Evolutionary conservation across 768 basidiomycete genomes (phyloP), one percentile per base, ranked within the genome.

Genomic region (Lepiota venenata): DNA sequence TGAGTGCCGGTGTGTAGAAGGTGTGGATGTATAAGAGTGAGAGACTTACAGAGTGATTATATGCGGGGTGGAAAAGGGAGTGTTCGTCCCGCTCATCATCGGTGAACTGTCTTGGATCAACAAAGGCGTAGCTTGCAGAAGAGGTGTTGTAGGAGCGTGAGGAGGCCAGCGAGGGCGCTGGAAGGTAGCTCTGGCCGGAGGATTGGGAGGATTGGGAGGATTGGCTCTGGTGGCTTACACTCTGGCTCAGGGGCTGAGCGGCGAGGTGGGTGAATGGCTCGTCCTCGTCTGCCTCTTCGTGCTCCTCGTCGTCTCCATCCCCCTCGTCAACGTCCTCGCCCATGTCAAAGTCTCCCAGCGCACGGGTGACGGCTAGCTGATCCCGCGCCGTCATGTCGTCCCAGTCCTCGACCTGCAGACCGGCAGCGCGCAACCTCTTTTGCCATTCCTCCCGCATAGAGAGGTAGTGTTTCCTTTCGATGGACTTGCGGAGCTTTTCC

Each of bases 321-420:
- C 71, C 72, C 38, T 66, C 61, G 16, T 71, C 67, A 41, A 64
- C 25, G 2, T 25, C 25, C 25, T 25, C 25, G 25, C 25, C 25
- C 25, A 25, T 25, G 25, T 25, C 25, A 25, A 25, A 25, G 25
- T 25, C 72, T 4, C 74, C 74, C n/a, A 79, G 64, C 1, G 70
- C 63, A 36, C 63, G 63, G 35, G 66, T 67, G 27, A 75, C 70
- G 10, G 66, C 66, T 16, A 64, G 66, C 52, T 25, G 25, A 5
- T 79, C 78, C 16, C 62, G 66, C 5, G 60, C 56, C 4, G 74
- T 69, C 60, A 79, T 76, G 44, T 71, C 66, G 2, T 67, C 70
- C 79, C 78, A 81, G 57, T 76, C 71, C 40, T 76, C 73, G 58
- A 69, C 69, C 41, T 60, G 58, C 50, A 80, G 68, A 15, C 70